These are phyloP conservation scores for Coemansia sp. DNA, from an alignment of 192 early-diverging fungal genomes.

Conservation along the genomic window DNA sequence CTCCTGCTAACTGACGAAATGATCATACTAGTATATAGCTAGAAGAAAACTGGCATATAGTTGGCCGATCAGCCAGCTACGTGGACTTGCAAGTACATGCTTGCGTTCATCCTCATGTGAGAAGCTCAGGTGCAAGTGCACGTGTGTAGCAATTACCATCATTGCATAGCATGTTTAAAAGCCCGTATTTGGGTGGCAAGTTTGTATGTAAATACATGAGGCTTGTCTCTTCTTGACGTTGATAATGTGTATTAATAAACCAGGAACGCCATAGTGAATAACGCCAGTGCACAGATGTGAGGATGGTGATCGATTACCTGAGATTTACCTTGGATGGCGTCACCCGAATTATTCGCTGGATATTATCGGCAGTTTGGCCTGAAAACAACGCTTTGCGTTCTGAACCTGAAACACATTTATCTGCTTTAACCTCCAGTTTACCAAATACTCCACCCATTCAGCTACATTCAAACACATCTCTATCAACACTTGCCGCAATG, in stretches of 20 bases:
- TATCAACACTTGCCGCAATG: conserved; percentile 15
- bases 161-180: too few species aligned
- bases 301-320: conserved; percentile 1
- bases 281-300: background rate
- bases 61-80: conserved; percentile 13
- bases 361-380: background rate
- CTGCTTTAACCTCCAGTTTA: background rate
- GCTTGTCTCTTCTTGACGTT: too few species aligned
- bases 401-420: background rate
- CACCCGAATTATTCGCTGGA: background rate
- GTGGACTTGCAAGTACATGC: background rate
- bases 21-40: conserved; percentile 32
- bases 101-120: too few species aligned
- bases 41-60: conserved; percentile 41
- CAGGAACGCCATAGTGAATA: background rate
- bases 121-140: too few species aligned
- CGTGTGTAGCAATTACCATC: too few species aligned
- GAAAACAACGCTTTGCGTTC: background rate
- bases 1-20: conserved; percentile 33
- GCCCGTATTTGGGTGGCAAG: too few species aligned
- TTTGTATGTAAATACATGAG: too few species aligned
- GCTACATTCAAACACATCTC: background rate
- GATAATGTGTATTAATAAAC: too few species aligned
- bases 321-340: background rate
- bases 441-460: background rate